Percentiles rank a stretch among this genome's conserved stretches.
phyloP scores from a whole-genome alignment of 306 rosid species.

The Cyamopsis tetragonoloba region DNA sequence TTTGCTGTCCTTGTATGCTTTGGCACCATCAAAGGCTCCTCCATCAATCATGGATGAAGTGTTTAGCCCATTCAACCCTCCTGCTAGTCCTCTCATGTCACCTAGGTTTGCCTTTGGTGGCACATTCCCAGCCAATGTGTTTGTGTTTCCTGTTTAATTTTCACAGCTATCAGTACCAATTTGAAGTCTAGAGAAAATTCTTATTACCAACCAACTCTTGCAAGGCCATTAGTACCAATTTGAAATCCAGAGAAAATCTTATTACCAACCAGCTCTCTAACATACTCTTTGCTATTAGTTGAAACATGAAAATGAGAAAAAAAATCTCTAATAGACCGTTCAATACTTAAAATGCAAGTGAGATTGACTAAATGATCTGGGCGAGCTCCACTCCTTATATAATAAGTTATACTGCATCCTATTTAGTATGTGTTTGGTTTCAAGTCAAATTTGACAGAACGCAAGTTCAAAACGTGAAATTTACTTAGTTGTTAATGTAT shows the following conservation, averaged over 20 bases:
- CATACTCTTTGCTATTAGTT: not conserved
- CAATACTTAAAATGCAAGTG: no score
- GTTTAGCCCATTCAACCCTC: constrained; percentile 73
- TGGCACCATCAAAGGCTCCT: constrained; percentile 81
- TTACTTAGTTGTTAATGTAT: no score
- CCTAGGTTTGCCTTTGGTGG: constrained; percentile 97
- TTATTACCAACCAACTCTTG: no score
- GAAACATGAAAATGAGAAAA: no score
- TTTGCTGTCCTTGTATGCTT: constrained; percentile 95
- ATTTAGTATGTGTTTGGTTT: no score
- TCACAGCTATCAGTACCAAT: constrained; percentile 11
- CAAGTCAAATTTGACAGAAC: no score
- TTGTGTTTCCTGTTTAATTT: constrained; percentile 45
- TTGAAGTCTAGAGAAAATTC: not conserved
- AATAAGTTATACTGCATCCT: no score
- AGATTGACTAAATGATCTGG: no score
- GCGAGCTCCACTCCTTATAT: no score
- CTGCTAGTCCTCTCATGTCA: constrained; percentile 80
- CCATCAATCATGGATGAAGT: constrained; percentile 87
- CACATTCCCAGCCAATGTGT: constrained; percentile 43
- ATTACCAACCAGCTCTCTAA: not conserved
- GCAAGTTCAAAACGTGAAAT: no score
- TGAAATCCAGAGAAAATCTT: not conserved
- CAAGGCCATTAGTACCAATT: constrained; percentile 10
- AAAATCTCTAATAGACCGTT: no score